These are phyloP conservation scores for Triticum aestivum DNA, from an alignment of 176 grass and related monocot species.

Conservation along the genomic window IWGSC_CS_RefSeq_v2.1 NC_057800.1:714790925-714791424, in stretches of 20 bases:
- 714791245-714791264: neutral
- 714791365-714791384: constrained; percentile 44
- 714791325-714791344: neutral
- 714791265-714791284: neutral
- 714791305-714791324: constrained; percentile 9
- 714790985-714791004: neutral
- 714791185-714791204: neutral
- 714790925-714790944: no score
- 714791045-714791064: neutral
- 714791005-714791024: neutral
- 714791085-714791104: no score
- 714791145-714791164: neutral
- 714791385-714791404: constrained; percentile 51
- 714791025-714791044: neutral
- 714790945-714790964: no score
- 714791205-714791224: neutral
- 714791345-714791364: constrained; percentile 2
- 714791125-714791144: no score
- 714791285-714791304: neutral
- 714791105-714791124: no score
- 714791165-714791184: neutral
- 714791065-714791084: no score
- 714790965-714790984: no score
- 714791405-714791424: constrained; percentile 44
- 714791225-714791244: neutral